Evolutionary conservation across 805 yeast species (phyloP).

Genomic region (Candida coquimbonensis): DNA sequence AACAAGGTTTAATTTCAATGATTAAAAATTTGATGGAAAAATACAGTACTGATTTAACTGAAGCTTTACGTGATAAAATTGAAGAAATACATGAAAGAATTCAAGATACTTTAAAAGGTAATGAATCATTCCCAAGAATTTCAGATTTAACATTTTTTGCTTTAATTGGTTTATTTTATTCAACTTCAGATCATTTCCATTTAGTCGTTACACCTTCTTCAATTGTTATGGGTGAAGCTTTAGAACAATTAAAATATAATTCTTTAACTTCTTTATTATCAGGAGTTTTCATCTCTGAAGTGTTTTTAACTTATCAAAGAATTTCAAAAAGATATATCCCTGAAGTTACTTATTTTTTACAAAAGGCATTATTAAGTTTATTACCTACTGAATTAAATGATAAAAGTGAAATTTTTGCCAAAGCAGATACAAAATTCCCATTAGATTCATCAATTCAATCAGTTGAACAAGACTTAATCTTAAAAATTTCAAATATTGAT

Average conservation of each 20-base stretch:
- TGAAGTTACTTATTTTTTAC: slow-evolving; percentile 58
- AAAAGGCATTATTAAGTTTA: slow-evolving; percentile 40
- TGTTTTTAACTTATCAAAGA: slow-evolving; percentile 66
- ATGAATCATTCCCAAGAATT: slow-evolving; percentile 30
- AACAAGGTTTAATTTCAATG: slow-evolving; percentile 37
- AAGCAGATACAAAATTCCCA: slow-evolving; percentile 18
- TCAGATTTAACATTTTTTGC: slow-evolving; percentile 64
- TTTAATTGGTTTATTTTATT: slow-evolving; percentile 69
- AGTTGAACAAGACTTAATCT: slow-evolving; percentile 1
- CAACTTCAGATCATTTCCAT: slow-evolving; percentile 95
- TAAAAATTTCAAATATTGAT: slow-evolving; percentile 18
- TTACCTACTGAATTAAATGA: slow-evolving; percentile 28
- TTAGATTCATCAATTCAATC: slow-evolving; percentile 11
- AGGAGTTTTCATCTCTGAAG: slow-evolving; percentile 62
- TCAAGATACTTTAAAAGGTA: slow-evolving; percentile 21
- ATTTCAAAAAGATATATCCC: slow-evolving; percentile 78
- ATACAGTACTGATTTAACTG: slow-evolving; percentile 58
- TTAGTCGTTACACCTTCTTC: slow-evolving; percentile 80
- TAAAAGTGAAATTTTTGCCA: slow-evolving; percentile 5
- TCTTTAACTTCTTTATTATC: slow-evolving; percentile 40
- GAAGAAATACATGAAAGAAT: slow-evolving; percentile 49
- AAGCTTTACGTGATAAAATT: slow-evolving; percentile 52
- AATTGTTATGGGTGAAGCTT: slow-evolving; percentile 62
- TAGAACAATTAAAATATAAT: slow-evolving; percentile 44
- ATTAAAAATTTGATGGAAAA: slow-evolving; percentile 57